Base-by-base conservation (phyloP, 2,329 filamentous ascomycete genomes). In the Aspergillus phoenicis region DNA sequence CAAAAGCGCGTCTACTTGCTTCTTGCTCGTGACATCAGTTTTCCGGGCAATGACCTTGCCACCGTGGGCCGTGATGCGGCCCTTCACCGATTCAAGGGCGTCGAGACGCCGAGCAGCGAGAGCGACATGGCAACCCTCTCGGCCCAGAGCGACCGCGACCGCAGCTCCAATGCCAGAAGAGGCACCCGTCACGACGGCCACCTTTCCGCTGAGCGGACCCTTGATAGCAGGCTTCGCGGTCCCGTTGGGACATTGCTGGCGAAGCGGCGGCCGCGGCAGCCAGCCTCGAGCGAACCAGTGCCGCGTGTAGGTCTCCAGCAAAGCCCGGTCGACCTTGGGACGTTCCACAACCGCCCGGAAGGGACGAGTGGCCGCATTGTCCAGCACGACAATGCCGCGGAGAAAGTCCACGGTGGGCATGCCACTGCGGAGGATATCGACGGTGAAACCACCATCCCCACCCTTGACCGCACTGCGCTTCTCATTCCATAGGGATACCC, bases 231-330 rank as follows among this genome's bases (percentile, higher is more conserved):
- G 75, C 52, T 79, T 77, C 3, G 75, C 75, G 20, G 78, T 71
- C 6, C 80, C 80, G 33, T 80, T 80, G 2, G 79, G 74, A 52
- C 80, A 78, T 51, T 79, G 73, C 11, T 81, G 79, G 5, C 81
- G 82, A 3, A 79, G 78, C 4, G 90, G 90, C 17, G 88, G 83
- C 2, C 80, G 81, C 5, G 86, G 82, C 4, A 94, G 81, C 91
- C 91, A 94, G 48, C 91, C 91, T 73, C 91, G 81, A 17, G 89
- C 89, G 71, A 89, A 93, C 82, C 91, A 94, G 73, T 93, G 89
- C 15, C 91, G 88, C 22, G 89, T 85, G 71, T 94, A 94, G 0
- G 87, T 93, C 73, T 91, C 87, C 6, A 93, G 83, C n/a, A 94
- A 79, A 13, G 85, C 81, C 17, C 77, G 80, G 70, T 93, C 89